Base-by-base conservation (phyloP, 805 yeast genomes). In the Teunomyces pallodes region DNA sequence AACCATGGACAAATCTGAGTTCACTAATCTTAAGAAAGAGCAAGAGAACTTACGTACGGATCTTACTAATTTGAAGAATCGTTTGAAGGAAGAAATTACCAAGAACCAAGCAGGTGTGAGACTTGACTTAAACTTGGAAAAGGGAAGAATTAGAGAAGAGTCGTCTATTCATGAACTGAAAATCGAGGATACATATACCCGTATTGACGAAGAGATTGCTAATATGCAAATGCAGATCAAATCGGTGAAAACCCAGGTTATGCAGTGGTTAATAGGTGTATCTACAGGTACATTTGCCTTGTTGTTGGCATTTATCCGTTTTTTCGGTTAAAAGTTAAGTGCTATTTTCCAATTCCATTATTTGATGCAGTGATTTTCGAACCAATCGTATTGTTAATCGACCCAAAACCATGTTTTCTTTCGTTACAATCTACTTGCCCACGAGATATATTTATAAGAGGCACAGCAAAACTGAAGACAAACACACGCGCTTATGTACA, bases 251-350 rank as follows among this genome's bases (percentile, higher is more conserved):
- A 89, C 96, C 1, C 97, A 94, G 65, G 97, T 94, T 43, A 82
- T 90, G 84, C 99, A 94, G 69, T 94, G 99, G 99, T 78, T 94
- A 54, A 90, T 94, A 58, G 98, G 98, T 75, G 97, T 94, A 14
- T 88, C 96, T 62, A 91, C 98, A 1, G 99, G 98, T 86, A 88
- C 97, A 1, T 89, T 92, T 69, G 98, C 98, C 10, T 76, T 94
- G 49, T 87, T 94, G 45, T 71, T 92, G 58, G 97, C 98, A 1
- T 94, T 94, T 65, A 88, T 91, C 43, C 79, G 99, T 58, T 74
- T 94, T 57, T 72, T 89, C 44, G 81, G 89, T 8, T 87, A 50
- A 50, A 5, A n/a, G 5, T 16, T 20, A 5, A 20, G 24, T 20
- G 24, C 30, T 13, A 29, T 32, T 32, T 32, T 13, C 6, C 24